phyloP scores from a whole-genome alignment of 768 basidiomycete genomes.

The Auriscalpium microsporum region DNA sequence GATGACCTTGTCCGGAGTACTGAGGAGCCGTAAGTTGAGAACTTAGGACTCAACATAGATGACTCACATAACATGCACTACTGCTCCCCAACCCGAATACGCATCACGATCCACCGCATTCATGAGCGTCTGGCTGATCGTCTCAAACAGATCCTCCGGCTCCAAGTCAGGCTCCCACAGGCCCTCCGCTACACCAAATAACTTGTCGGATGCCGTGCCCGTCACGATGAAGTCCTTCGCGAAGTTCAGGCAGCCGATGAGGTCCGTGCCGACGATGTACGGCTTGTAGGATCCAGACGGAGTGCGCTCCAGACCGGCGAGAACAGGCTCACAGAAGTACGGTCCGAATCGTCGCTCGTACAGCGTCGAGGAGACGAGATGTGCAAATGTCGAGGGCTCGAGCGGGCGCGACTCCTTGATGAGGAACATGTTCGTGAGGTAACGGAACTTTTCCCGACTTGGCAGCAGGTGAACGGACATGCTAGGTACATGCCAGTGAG shows the following conservation, averaged over 20 bases:
- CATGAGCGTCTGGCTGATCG: slow-evolving; percentile 90
- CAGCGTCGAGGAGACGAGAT: slow-evolving; percentile 89
- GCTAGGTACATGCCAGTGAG: no score
- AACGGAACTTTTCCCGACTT: slow-evolving; percentile 75
- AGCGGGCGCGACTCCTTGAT: slow-evolving; percentile 99
- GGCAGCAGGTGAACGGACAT: neutral
- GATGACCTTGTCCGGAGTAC: slow-evolving; percentile 67
- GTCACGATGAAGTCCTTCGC: slow-evolving; percentile 97
- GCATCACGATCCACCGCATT: slow-evolving; percentile 96
- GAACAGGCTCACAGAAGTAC: slow-evolving; percentile 93
- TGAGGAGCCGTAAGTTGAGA: slow-evolving; percentile 21
- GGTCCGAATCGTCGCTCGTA: slow-evolving; percentile 96
- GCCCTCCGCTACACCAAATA: slow-evolving; percentile 96
- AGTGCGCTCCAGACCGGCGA: slow-evolving; percentile 79
- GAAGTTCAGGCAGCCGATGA: slow-evolving; percentile 89
- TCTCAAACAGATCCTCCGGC: slow-evolving; percentile 96
- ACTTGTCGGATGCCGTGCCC: slow-evolving; percentile 84
- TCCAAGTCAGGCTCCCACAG: slow-evolving; percentile 97
- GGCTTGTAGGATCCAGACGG: slow-evolving; percentile 70
- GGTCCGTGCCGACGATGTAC: slow-evolving; percentile 92
- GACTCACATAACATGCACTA: slow-evolving; percentile 92
- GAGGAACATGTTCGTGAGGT: slow-evolving; percentile 96
- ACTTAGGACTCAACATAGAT: neutral
- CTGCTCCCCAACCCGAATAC: slow-evolving; percentile 91
- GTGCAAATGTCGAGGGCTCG: slow-evolving; percentile 91